Conservation (phyloP, 1,284 basidiomycete species). For the Leccinum pallidistipes region DNA sequence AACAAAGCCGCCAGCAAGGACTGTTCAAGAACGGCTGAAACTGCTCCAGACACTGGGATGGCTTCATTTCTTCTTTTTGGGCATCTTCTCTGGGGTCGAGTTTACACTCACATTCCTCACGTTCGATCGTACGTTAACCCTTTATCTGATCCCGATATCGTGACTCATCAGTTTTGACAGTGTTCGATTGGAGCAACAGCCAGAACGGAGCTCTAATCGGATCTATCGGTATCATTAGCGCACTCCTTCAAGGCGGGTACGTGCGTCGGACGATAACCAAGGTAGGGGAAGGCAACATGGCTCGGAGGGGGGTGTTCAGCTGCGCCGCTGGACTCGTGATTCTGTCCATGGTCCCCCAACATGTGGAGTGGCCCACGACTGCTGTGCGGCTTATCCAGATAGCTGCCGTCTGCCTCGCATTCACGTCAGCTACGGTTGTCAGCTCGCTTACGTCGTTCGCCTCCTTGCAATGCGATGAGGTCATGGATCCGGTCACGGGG, state of each 20-base stretch:
- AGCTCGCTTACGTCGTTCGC: conserved; percentile 86
- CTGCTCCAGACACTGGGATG: conserved; percentile 56
- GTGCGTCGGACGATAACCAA: conserved; percentile 74
- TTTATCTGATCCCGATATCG: neutral
- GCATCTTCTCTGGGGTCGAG: conserved; percentile 88
- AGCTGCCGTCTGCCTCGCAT: conserved; percentile 80
- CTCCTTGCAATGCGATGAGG: conserved; percentile 83
- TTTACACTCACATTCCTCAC: conserved; percentile 92
- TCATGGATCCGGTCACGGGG: conserved; percentile 54
- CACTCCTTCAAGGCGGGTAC: conserved; percentile 87
- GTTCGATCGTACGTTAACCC: conserved; percentile 65
- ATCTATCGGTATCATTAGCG: conserved; percentile 85
- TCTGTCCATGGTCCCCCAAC: conserved; percentile 66
- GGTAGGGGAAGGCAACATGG: conserved; percentile 77
- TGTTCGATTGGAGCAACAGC: conserved; percentile 87
- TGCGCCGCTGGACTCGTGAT: conserved; percentile 71
- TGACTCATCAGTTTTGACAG: conserved; percentile 35
- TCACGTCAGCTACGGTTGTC: conserved; percentile 90
- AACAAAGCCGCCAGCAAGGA: conserved; percentile 31
- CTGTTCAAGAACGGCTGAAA: conserved; percentile 50
- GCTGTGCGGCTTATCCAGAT: conserved; percentile 66
- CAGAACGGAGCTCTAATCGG: conserved; percentile 88
- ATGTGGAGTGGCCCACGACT: conserved; percentile 42
- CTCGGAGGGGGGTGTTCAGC: conserved; percentile 69
- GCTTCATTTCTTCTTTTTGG: conserved; percentile 81